A percentile compares a stretch with the other conserved stretches of the same genome.
phyloP scores from a whole-genome alignment of 2,329 filamentous ascomycete species.

The Arthrobotrys iridis region DNA sequence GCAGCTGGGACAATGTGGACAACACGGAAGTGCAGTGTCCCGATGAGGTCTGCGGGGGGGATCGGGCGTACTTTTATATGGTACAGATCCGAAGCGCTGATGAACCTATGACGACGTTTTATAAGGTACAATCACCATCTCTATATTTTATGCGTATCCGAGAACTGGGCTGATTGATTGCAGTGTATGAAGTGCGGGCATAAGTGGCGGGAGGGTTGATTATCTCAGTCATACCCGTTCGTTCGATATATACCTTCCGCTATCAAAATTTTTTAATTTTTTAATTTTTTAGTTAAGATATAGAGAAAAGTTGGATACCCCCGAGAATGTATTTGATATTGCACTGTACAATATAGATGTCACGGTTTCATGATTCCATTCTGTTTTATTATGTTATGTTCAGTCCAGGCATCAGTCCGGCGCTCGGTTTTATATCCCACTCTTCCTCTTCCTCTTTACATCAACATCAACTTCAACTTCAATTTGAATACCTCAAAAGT shows the following conservation, averaged over 20 bases:
- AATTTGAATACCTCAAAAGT: no score
- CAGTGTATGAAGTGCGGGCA: conserved; percentile 75
- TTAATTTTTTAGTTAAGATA: no score
- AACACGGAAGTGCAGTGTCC: conserved; percentile 83
- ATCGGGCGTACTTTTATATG: conserved; percentile 92
- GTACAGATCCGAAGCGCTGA: conserved; percentile 97
- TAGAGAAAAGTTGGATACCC: no score
- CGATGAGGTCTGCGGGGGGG: conserved; percentile 79
- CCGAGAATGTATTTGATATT: no score
- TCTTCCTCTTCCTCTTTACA: background rate
- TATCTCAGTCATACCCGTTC: background rate
- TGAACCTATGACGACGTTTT: conserved; percentile 98
- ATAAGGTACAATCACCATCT: conserved; percentile 70
- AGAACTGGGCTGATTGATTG: conserved; percentile 29
- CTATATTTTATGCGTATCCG: conserved; percentile 2
- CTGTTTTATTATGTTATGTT: no score
- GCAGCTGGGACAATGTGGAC: conserved; percentile 90
- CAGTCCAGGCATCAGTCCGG: no score
- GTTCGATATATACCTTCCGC: no score
- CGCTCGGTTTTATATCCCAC: no score
- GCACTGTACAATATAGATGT: background rate
- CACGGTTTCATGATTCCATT: no score
- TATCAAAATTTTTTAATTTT: no score
- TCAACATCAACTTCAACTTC: background rate
- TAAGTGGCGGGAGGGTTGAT: conserved; percentile 73